Evolutionary conservation across 768 basidiomycete species (phyloP).

Genomic region (Daedalea quercina): DNA sequence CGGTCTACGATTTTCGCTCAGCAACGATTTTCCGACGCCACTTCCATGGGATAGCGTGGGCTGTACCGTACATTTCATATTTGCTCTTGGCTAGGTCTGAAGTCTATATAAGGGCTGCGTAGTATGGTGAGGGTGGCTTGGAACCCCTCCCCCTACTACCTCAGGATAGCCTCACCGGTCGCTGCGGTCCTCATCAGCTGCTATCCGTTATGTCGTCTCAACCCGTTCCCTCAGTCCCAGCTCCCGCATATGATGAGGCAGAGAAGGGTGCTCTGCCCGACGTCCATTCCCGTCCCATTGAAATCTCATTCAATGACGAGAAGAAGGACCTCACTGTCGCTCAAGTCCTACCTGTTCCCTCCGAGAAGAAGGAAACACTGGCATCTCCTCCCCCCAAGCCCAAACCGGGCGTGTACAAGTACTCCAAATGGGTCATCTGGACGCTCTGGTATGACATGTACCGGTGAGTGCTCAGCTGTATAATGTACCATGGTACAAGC

Average conservation of each 20-base stretch:
- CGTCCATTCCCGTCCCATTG: slow-evolving; percentile 27
- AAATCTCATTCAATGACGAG: slow-evolving; percentile 26
- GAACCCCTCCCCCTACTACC: not conserved
- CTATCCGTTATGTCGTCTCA: slow-evolving; percentile 14
- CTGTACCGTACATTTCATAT: not conserved
- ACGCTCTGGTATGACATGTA: not conserved
- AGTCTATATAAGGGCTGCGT: not conserved
- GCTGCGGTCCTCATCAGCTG: slow-evolving; percentile 1
- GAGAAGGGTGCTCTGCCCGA: slow-evolving; percentile 51
- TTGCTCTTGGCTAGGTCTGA: not conserved
- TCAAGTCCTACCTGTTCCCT: slow-evolving; percentile 24
- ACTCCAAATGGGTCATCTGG: not conserved
- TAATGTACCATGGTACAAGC: not conserved
- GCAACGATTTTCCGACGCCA: not conserved
- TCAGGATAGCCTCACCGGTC: not conserved
- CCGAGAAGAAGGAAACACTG: slow-evolving; percentile 35
- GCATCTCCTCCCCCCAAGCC: slow-evolving; percentile 15
- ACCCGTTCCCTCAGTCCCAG: slow-evolving; percentile 22
- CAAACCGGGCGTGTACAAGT: not conserved
- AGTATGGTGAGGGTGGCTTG: not conserved
- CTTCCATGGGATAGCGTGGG: not conserved
- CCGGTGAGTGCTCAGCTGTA: not conserved
- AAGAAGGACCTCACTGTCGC: slow-evolving; percentile 29
- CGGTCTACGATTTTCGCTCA: not conserved
- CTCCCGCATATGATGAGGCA: slow-evolving; percentile 41